Conservation (phyloP, 805 yeast genomes). For the Zygotorulaspora florentina region DNA sequence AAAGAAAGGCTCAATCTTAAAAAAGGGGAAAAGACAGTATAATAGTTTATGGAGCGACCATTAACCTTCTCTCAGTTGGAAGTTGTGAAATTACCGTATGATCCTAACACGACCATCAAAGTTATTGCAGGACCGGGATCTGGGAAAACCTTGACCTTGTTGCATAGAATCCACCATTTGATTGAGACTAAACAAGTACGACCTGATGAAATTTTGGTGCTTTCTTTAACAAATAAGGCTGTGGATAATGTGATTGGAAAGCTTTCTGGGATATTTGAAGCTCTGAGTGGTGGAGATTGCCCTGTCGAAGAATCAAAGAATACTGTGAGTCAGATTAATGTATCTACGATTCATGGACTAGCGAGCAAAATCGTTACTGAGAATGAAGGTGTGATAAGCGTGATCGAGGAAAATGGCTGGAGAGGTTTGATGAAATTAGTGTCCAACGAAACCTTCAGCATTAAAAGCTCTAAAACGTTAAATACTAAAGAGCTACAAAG, state of each 20-base stretch:
- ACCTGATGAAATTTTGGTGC: constrained; percentile 55
- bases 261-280: constrained; percentile 35
- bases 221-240: constrained; percentile 67
- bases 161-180: constrained; percentile 48
- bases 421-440: constrained; percentile 39
- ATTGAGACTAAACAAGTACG: constrained; percentile 35
- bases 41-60: constrained; percentile 1
- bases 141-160: constrained; percentile 63
- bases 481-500: constrained; percentile 20
- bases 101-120: constrained; percentile 41
- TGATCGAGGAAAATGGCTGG: constrained; percentile 58
- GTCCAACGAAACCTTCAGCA: constrained; percentile 21
- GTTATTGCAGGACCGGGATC: constrained; percentile 71
- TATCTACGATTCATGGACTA: constrained; percentile 62
- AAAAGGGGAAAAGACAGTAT: not conserved
- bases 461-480: constrained; percentile 6
- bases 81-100: constrained; percentile 43
- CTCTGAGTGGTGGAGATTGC: constrained; percentile 20
- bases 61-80: constrained; percentile 44
- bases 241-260: constrained; percentile 45
- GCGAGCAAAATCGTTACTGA: constrained; percentile 48
- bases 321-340: constrained; percentile 33
- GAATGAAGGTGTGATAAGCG: constrained; percentile 35
- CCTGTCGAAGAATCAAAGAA: constrained; percentile 11
- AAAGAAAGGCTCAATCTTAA: not conserved